Base-by-base conservation (phyloP, 805 yeast genomes). In the Geotrichum ghanense region DNA sequence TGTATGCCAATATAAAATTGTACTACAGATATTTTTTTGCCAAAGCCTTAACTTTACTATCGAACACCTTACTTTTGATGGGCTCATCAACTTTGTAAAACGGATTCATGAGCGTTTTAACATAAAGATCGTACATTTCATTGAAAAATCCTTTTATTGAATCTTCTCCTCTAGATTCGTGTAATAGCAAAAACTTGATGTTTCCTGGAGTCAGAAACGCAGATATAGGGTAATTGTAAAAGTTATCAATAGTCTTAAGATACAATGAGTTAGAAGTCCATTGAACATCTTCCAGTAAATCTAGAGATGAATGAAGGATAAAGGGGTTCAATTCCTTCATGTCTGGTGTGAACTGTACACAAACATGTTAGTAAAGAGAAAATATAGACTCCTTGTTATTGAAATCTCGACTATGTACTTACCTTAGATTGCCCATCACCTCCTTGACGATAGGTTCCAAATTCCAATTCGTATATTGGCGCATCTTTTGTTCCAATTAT, bases 121-220 rank as follows among this genome's bases (percentile, higher is more conserved):
- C 87, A 56, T 90, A 92, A 44, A 90, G 67, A 55, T 90, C 97
- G 64, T 88, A 85, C 6, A 84, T 73, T 51, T 89, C 97, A 40
- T 73, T 71, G 61, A 89, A 85, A 59, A 92, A 89, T 59, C 83
- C 90, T 53, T 81, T 78, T 16, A 89, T 83, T 10, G 81, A 70
- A 53, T 79, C 88, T 53, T 90, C 96, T 51, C 75, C 70, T 44
- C 68, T 68, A 20, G 72, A 60, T 48, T 81, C 83, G 53, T 83
- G 86, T 2, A 83, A 66, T 52, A 92, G 72, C 19, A 92, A 64
- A 51, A 90, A 76, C 60, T 87, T 87, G 55, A 85, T 75, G 58
- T 87, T 89, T 3, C 96, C 90, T 45, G 88, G 88, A 0, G 96
- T 86, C 37, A 90, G 72, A 60, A 79, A 92, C 2, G 90, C 94